Conservation (phyloP, 139 green algal species). For the Bryopsis sp. region DNA sequence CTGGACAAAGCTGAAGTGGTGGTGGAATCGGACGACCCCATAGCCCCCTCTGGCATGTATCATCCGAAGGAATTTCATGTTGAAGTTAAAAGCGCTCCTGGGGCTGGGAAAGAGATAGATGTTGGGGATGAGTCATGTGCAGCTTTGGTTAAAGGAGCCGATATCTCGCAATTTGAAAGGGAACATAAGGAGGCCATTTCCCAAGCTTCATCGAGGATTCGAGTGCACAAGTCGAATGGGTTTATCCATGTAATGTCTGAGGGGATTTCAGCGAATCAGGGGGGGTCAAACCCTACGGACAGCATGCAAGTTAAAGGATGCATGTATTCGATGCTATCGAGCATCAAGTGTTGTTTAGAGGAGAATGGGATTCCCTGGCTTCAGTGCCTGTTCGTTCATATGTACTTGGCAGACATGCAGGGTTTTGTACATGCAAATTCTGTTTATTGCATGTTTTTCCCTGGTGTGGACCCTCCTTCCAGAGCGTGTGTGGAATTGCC, state of each 20-base stretch:
- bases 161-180: background rate
- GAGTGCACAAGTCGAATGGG: too few species aligned
- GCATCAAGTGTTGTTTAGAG: constrained; percentile 20
- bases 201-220: background rate
- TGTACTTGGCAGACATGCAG: constrained; percentile 81
- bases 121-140: background rate
- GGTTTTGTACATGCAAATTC: constrained; percentile 79
- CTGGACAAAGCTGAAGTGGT: constrained; percentile 53
- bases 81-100: constrained; percentile 34
- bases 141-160: background rate
- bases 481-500: constrained; percentile 68
- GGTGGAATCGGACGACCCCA: constrained; percentile 27
- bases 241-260: background rate
- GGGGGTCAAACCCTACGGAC: background rate
- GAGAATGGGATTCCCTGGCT: constrained; percentile 29
- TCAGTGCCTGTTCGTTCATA: constrained; percentile 65
- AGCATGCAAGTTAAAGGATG: background rate
- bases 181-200: background rate
- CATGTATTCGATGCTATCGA: constrained; percentile 3
- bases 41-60: constrained; percentile 42
- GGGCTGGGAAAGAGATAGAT: background rate
- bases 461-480: constrained; percentile 57
- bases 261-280: background rate
- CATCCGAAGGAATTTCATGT: constrained; percentile 60
- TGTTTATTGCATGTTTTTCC: constrained; percentile 68